Conservation (phyloP, 2,329 filamentous ascomycete genomes). For the Calonectria montana region DNA sequence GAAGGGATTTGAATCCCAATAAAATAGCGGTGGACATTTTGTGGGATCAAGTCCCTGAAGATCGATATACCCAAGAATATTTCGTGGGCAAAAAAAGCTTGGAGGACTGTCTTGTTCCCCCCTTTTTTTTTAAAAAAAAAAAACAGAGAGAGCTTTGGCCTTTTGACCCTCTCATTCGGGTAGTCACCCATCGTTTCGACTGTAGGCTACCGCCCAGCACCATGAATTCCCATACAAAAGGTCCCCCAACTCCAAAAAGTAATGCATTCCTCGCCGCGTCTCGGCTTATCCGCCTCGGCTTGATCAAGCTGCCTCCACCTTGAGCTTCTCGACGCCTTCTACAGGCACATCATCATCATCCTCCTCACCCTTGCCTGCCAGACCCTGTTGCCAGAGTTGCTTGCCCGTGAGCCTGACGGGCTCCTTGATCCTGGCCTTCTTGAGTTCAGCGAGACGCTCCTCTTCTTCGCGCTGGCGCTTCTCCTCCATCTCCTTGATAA, state of each 20-base stretch:
- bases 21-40: slow-evolving; percentile 31
- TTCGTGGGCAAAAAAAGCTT: slow-evolving; percentile 9
- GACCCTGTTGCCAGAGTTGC: slow-evolving; percentile 82
- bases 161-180: slow-evolving; percentile 12
- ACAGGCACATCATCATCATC: slow-evolving; percentile 73
- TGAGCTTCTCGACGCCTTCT: slow-evolving; percentile 76
- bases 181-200: slow-evolving; percentile 14
- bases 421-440: slow-evolving; percentile 81
- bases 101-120: not conserved
- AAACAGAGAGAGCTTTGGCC: not conserved
- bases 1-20: slow-evolving; percentile 28
- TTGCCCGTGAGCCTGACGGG: slow-evolving; percentile 77
- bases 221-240: slow-evolving; percentile 32
- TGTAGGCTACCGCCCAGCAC: slow-evolving; percentile 18
- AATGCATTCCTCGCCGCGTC: slow-evolving; percentile 30
- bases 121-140: not conserved
- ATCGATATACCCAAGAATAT: slow-evolving; percentile 34
- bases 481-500: slow-evolving; percentile 85
- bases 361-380: slow-evolving; percentile 74
- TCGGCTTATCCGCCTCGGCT: slow-evolving; percentile 11
- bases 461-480: slow-evolving; percentile 75
- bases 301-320: slow-evolving; percentile 65
- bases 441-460: slow-evolving; percentile 84
- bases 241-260: slow-evolving; percentile 38
- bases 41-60: slow-evolving; percentile 25